phyloP scores from a whole-genome alignment of 208 protist genomes.

The Leptomonas pyrrhocoris region DNA sequence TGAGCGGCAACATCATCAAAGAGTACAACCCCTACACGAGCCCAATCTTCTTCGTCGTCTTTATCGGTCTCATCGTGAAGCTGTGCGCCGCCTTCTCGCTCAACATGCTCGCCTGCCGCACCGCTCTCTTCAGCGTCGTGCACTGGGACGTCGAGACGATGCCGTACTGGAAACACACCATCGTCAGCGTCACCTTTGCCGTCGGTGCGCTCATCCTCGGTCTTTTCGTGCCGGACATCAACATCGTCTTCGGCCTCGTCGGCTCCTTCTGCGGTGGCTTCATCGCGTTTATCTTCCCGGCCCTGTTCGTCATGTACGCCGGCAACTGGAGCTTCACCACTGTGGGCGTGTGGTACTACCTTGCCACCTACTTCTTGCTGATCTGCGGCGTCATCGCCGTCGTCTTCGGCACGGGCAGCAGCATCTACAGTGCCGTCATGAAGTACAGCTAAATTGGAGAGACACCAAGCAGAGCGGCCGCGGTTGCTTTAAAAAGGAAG shows the following conservation, averaged over 20 bases:
- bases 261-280: slow-evolving; percentile 60
- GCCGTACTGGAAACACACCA: slow-evolving; percentile 54
- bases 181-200: slow-evolving; percentile 38
- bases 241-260: slow-evolving; percentile 62
- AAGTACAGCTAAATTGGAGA: background rate
- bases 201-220: slow-evolving; percentile 49
- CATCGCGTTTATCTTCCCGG: slow-evolving; percentile 67
- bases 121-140: slow-evolving; percentile 42
- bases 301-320: slow-evolving; percentile 61
- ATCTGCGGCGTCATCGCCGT: slow-evolving; percentile 57
- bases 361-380: slow-evolving; percentile 53
- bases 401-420: slow-evolving; percentile 51
- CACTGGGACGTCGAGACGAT: slow-evolving; percentile 48
- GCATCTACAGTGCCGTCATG: slow-evolving; percentile 27
- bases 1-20: slow-evolving; percentile 48
- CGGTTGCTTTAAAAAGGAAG: too few species aligned
- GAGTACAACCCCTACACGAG: slow-evolving; percentile 49
- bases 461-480: too few species aligned
- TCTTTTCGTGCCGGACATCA: slow-evolving; percentile 50
- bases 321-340: slow-evolving; percentile 37
- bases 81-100: slow-evolving; percentile 59
- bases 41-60: slow-evolving; percentile 48
- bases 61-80: slow-evolving; percentile 60
- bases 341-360: slow-evolving; percentile 40
- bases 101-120: slow-evolving; percentile 49